Base-by-base conservation (phyloP, 2,329 filamentous ascomycete genomes). In the Pyrenophora teres region DNA sequence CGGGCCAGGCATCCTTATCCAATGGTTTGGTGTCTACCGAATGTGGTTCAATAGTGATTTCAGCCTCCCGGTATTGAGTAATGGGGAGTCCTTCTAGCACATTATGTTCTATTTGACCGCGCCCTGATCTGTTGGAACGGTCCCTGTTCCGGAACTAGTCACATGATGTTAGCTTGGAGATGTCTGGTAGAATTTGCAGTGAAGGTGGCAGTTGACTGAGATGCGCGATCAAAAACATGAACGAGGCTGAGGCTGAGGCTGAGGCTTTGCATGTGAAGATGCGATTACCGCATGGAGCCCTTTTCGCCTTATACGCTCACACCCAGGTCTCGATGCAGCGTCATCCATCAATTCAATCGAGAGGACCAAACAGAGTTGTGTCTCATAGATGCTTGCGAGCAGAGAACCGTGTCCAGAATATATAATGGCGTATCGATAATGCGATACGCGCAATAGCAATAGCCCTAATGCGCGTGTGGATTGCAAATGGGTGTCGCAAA, bases 21-120 rank as follows among this genome's bases (percentile, higher is more conserved):
- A 77, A 80, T 27, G 77, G 79, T 23, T 81, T 84, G 63, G 92
- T 88, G 56, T 84, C 79, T 32, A 84, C 81, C 8, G 82, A 78
- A 10, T 84, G 84, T 45, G 90, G 87, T 60, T 85, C 85, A 67
- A 93, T 78, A 36, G 78, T 87, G 50, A 90, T 59, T 48, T 76
- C 74, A 52, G 88, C 85, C 58, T 89, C 86, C 49, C 89, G 86
- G 88, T 92, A 97, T 82, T 96, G 91, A 67, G 92, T 88, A 51
- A 97, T 88, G 13, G 93, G 93, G 9, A 97, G 82, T 53, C 92
- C 90, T 81, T 83, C 79, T 42, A 84, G 81, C 42, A 86, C 79
- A 77, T 88, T 87, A 69, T 87, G 84, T 59, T 89, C 86, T 46
- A 81, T 77, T 60, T 83, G 81, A 37, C 76, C 77, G 54, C 83